Base-by-base conservation (phyloP, 108 stramenopile genomes). In the Cylindrotheca fusiformis region DNA sequence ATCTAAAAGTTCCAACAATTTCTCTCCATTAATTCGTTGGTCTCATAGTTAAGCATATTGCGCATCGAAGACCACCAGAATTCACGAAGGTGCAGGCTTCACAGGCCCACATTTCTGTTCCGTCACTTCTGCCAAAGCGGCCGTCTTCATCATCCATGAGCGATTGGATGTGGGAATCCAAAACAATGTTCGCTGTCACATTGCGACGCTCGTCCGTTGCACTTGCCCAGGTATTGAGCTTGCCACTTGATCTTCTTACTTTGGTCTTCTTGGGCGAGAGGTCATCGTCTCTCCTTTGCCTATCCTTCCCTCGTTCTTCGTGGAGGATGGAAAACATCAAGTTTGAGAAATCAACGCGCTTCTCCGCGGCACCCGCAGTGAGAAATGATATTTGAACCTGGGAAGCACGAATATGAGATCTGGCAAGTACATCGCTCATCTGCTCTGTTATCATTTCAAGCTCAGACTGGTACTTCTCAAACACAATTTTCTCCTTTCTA, bases 401-500 rank as follows among this genome's bases (percentile, higher is more conserved):
- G 22, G 71, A 77, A 0, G 83, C 83, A 55, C 83, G 69, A 14
- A 85, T 49, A 41, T 79, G 80, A 24, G 76, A 63, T 63, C 83
- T 41, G n/a, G 80, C 83, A 0, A 85, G 79, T 48, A 85, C 77
- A 41, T 85, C 83, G 44, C 75, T 77, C 65, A 85, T 68, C 54
- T 81, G 79, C 52, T 85, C 83, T 6, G 80, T 81, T 21, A 85
- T 47, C 52, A 64, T 76, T 71, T 85, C 83, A 2, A 85, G 60
- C 52, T 85, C 83, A 3, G 83, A 56, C 32, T 85, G 83, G n/a
- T 72, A 45, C 12, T 63, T 55, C 65, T 85, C 80, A 52, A 85
- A 81, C 6, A 65, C 53, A 14, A 33, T 25, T 48, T 85, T 85
- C 30, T 85, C 83, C 8, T 57, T 48, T 18, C 61, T 51, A 57